phyloP scores from a whole-genome alignment of 2,329 filamentous ascomycete species.

The Calonectria fujianensis region DNA sequence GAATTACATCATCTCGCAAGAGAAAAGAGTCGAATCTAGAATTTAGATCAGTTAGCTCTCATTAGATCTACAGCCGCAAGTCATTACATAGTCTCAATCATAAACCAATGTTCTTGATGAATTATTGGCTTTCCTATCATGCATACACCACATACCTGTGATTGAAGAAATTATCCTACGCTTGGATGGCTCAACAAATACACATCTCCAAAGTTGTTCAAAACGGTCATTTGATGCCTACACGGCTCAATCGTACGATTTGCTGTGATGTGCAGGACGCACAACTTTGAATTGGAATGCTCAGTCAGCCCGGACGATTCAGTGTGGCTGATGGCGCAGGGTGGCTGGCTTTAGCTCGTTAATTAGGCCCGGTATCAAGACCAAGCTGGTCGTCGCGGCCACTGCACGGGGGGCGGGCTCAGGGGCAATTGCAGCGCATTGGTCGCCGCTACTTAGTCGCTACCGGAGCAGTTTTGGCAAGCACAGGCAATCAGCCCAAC shows the following conservation, averaged over 20 bases:
- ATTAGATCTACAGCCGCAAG: not conserved
- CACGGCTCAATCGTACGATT: not conserved
- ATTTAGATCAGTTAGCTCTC: not conserved
- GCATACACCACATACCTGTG: not conserved
- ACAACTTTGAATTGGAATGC: not conserved
- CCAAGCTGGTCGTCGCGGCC: not conserved
- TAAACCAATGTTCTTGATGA: not conserved
- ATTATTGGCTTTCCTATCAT: not conserved
- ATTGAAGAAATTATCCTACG: no score
- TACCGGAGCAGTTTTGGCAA: not conserved
- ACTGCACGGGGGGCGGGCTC: not conserved
- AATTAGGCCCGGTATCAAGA: not conserved
- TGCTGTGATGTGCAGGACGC: not conserved
- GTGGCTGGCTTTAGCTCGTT: not conserved
- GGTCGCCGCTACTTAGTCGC: not conserved
- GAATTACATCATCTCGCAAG: not conserved
- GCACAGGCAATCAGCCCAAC: not conserved
- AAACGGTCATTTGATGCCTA: no score
- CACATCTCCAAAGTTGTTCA: no score
- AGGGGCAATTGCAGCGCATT: not conserved
- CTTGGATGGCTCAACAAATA: no score
- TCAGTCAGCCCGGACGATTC: not conserved
- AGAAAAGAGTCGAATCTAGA: not conserved
- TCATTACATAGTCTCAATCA: not conserved
- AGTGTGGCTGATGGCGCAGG: not conserved